phyloP scores from a whole-genome alignment of 257 asterid species.

The Mentha longifolia region DNA sequence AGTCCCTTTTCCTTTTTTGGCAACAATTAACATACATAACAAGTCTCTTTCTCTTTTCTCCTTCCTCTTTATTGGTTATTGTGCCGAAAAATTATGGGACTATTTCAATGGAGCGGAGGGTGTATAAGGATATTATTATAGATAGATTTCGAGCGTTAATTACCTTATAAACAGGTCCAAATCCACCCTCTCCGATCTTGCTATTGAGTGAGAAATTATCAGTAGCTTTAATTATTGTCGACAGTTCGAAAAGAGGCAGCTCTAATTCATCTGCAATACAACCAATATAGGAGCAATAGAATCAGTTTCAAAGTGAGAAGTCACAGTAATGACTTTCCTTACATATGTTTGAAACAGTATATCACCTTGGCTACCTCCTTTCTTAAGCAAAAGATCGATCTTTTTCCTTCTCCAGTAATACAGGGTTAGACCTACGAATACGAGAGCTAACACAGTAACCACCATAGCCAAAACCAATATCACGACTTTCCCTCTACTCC shows the following conservation, averaged over 20 bases:
- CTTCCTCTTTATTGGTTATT: no score
- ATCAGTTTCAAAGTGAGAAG: not conserved
- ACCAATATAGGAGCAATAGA: not conserved
- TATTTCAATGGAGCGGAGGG: no score
- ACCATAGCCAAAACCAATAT: constrained; percentile 19
- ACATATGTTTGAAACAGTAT: not conserved
- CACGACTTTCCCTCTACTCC: constrained; percentile 22
- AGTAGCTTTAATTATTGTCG: constrained; percentile 31
- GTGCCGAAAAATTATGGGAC: no score
- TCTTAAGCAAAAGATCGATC: constrained; percentile 2
- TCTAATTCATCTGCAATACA: constrained; percentile 27
- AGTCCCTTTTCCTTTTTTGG: no score
- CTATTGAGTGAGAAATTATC: constrained; percentile 25
- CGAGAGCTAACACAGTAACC: constrained; percentile 12
- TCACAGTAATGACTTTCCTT: not conserved
- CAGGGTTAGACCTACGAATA: constrained; percentile 24
- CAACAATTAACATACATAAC: no score
- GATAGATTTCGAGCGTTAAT: not conserved
- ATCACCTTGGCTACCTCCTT: constrained; percentile 26
- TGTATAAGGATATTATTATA: no score
- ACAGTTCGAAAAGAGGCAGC: constrained; percentile 35
- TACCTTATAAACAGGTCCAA: constrained; percentile 42
- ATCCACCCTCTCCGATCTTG: constrained; percentile 44
- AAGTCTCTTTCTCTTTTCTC: no score
- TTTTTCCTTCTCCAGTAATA: constrained; percentile 19